Percentiles rank a stretch among this genome's conserved stretches.
Conservation (phyloP, 805 yeast genomes). For the Komagataella ulmi region DNA sequence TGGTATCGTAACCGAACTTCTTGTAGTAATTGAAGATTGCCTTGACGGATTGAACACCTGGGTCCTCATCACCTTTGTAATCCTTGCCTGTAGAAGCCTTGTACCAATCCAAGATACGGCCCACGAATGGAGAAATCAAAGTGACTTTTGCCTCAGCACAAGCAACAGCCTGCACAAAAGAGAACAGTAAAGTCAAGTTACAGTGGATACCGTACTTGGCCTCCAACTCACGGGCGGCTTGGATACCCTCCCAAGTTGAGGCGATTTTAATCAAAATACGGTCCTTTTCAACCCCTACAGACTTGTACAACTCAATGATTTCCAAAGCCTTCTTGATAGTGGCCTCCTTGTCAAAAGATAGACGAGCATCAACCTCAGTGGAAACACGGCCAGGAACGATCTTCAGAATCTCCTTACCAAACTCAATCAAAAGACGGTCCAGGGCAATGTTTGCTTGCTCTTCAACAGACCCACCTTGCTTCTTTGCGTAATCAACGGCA, state of each 20-base stretch:
- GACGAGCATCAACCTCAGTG: conserved; percentile 97
- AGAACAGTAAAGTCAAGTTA: conserved; percentile 90
- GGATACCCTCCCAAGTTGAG: conserved; percentile 98
- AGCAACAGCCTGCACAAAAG: conserved; percentile 96
- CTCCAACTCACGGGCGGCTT: conserved; percentile 95
- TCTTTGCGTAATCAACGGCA: conserved; percentile 79
- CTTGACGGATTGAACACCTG: conserved; percentile 91
- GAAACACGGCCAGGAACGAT: conserved; percentile 99
- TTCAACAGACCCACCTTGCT: conserved; percentile 40
- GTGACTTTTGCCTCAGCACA: conserved; percentile 97
- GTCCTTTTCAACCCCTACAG: conserved; percentile 76
- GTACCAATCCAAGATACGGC: conserved; percentile 98
- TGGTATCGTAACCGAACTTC: conserved; percentile 91
- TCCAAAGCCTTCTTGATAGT: conserved; percentile 89
- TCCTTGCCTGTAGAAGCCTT: conserved; percentile 87
- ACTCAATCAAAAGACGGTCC: conserved; percentile 88
- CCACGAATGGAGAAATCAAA: conserved; percentile 96
- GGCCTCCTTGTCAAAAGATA: conserved; percentile 90
- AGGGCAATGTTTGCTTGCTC: conserved; percentile 73
- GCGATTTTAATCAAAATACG: conserved; percentile 93
- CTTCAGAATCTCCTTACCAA: conserved; percentile 84
- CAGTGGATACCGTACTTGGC: conserved; percentile 81
- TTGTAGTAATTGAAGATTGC: conserved; percentile 93
- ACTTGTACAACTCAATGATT: conserved; percentile 77
- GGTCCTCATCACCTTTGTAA: conserved; percentile 73